phyloP scores from a whole-genome alignment of 2,329 filamentous ascomycete species.

The Dothideomycetidae sp. region DNA sequence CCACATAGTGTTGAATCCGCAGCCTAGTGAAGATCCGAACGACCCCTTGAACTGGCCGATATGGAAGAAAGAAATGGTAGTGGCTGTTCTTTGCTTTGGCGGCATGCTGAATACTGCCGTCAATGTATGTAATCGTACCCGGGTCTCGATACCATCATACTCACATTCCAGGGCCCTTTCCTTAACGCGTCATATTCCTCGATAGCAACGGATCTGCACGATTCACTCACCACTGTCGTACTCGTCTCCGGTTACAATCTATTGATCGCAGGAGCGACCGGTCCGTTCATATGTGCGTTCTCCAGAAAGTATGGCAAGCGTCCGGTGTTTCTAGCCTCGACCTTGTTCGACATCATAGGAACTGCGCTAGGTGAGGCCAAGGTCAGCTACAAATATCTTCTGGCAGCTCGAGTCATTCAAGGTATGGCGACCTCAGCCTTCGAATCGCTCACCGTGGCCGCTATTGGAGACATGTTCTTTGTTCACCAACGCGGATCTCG shows the following conservation, averaged over 20 bases:
- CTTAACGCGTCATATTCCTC: conserved; percentile 18
- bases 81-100: conserved; percentile 11
- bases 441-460: conserved; percentile 14
- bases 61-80: conserved; percentile 25
- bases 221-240: conserved; percentile 10
- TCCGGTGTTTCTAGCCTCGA: conserved; percentile 13
- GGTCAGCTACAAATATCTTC: conserved; percentile 13
- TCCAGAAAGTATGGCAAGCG: conserved; percentile 16
- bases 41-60: conserved; percentile 21
- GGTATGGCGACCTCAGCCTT: conserved; percentile 15
- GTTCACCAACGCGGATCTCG: conserved; percentile 16
- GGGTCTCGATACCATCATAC: too few relatives aligned
- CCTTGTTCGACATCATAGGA: conserved; percentile 13
- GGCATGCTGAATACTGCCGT: conserved; percentile 25
- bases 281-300: conserved; percentile 14
- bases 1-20: conserved; percentile 14
- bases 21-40: conserved; percentile 20
- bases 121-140: conserved; percentile 22
- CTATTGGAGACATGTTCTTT: conserved; percentile 17
- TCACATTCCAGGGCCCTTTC: conserved; percentile 19
- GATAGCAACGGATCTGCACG: conserved; percentile 9
- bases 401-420: conserved; percentile 15
- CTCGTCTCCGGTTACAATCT: conserved; percentile 14
- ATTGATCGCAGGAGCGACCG: conserved; percentile 11
- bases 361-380: conserved; percentile 12